These are phyloP conservation scores for Melampsora larici-populina DNA, from an alignment of 1,284 basidiomycete species.

Conservation along the genomic window DNA sequence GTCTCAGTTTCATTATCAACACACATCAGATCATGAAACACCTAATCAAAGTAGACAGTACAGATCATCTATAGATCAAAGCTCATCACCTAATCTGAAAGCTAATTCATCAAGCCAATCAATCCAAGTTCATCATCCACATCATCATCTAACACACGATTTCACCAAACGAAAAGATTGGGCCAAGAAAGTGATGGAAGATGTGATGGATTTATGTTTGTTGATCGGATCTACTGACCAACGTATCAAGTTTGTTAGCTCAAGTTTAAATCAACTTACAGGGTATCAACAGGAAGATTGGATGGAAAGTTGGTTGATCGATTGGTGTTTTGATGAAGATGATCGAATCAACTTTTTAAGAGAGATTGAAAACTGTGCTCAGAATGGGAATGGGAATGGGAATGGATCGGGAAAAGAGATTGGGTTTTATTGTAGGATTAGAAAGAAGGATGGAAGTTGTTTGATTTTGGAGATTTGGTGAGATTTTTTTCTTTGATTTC, in stretches of 20 bases:
- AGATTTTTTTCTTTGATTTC: constrained; percentile 14
- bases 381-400: no score
- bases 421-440: constrained; percentile 17
- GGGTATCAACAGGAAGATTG: constrained; percentile 5
- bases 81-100: no score
- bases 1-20: no score
- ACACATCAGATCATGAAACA: no score
- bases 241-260: constrained; percentile 12
- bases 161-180: constrained; percentile 25
- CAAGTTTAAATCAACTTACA: not conserved
- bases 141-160: constrained; percentile 27
- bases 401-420: not conserved
- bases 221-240: not conserved
- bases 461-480: constrained; percentile 33
- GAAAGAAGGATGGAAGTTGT: constrained; percentile 3
- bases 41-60: no score
- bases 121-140: no score
- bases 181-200: constrained; percentile 21
- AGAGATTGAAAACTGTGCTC: constrained; percentile 4
- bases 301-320: not conserved
- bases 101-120: no score
- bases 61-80: no score
- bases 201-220: constrained; percentile 16
- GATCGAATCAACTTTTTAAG: not conserved
- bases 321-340: constrained; percentile 23